Evolutionary conservation across 306 rosid species (phyloP).

Genomic region (Prunus kanzakura): DNA sequence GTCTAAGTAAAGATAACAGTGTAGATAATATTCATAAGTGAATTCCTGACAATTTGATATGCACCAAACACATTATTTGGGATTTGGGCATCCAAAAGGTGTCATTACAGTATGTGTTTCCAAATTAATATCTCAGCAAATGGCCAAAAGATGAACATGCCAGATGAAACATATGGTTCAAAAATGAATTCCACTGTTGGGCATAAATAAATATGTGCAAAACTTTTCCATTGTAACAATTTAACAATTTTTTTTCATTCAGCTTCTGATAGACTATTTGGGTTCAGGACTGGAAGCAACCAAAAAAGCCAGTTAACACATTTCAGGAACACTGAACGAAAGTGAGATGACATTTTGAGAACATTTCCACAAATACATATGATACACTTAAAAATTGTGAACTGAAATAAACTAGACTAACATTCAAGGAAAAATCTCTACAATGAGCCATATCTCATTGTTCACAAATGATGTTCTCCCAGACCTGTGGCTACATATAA

Average conservation of each 20-base stretch:
- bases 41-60: background rate
- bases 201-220: background rate
- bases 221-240: background rate
- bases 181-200: background rate
- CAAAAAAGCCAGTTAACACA: background rate
- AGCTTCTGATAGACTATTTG: background rate
- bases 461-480: background rate
- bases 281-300: background rate
- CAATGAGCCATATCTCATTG: background rate
- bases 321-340: background rate
- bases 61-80: background rate
- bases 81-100: background rate
- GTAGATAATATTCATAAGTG: background rate
- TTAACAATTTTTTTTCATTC: background rate
- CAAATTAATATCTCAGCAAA: background rate
- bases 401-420: background rate
- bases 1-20: background rate
- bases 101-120: background rate
- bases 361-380: background rate
- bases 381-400: background rate
- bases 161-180: background rate
- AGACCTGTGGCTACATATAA: background rate
- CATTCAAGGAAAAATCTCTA: background rate
- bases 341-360: background rate
- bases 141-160: background rate